Conservation (phyloP, 192 early-diverging fungal genomes). For the Gaertneriomyces semiglobifer region DNA sequence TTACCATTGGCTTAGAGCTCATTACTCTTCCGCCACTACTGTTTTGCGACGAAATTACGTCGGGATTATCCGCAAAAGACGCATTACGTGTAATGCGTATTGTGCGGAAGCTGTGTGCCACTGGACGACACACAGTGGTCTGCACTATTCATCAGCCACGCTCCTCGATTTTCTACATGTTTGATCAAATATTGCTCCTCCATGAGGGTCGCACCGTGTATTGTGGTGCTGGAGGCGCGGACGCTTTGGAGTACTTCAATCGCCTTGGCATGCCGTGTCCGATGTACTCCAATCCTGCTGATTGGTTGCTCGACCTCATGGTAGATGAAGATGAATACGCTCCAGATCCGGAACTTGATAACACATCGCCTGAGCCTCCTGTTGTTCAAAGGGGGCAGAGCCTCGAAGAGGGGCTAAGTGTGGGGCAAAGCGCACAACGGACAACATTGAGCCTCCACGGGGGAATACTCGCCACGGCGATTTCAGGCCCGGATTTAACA, state of each 20-base stretch:
- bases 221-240: neutral
- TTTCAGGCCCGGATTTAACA: neutral
- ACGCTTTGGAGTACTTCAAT: neutral
- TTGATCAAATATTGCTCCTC: neutral
- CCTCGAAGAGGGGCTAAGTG: neutral
- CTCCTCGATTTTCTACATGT: neutral
- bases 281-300: neutral
- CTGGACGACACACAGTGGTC: constrained; percentile 5
- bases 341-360: too few relatives aligned
- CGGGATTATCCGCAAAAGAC: constrained; percentile 70
- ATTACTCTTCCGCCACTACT: constrained; percentile 77
- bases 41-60: constrained; percentile 87
- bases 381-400: neutral
- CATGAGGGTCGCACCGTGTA: neutral
- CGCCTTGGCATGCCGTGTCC: neutral
- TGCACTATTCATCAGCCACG: constrained; percentile 12
- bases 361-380: neutral
- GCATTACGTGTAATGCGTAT: constrained; percentile 5
- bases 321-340: neutral
- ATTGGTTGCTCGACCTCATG: neutral
- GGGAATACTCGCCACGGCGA: neutral
- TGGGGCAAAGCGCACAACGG: neutral
- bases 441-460: neutral
- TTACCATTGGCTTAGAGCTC: constrained; percentile 81
- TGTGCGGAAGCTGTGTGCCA: neutral